A percentile compares a stretch with the other conserved stretches of the same genome.
Evolutionary conservation across 2,329 filamentous ascomycete species (phyloP).

Genomic region (Aspergillus viridinutans): DNA sequence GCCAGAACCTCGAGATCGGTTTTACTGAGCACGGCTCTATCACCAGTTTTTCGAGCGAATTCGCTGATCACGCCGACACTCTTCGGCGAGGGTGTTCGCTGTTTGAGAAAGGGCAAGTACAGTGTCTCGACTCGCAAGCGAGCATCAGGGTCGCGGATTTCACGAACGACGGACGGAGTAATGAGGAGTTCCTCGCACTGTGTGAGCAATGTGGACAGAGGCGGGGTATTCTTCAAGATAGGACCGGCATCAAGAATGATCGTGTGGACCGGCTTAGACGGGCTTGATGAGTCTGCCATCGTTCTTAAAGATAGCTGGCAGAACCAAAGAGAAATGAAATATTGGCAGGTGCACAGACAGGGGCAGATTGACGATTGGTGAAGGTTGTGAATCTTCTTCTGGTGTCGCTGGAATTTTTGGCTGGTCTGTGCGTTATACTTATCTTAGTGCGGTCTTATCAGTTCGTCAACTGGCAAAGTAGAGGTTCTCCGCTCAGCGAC

Average conservation of each 20-base stretch:
- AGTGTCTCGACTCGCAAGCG: constrained; percentile 77
- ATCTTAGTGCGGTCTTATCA: constrained; percentile 30
- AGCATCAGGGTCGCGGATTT: constrained; percentile 82
- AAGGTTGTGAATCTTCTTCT: constrained; percentile 6
- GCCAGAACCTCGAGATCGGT: constrained; percentile 88
- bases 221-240: constrained; percentile 87
- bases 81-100: constrained; percentile 68
- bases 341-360: background rate
- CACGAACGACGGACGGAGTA: constrained; percentile 76
- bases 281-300: constrained; percentile 22
- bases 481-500: no score
- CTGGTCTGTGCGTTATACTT: constrained; percentile 36
- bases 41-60: constrained; percentile 86
- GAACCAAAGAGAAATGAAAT: background rate
- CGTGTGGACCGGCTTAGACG: constrained; percentile 68
- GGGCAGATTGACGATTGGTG: constrained; percentile 1
- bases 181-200: constrained; percentile 76
- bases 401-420: constrained; percentile 24
- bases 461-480: background rate
- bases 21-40: constrained; percentile 79
- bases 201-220: constrained; percentile 73
- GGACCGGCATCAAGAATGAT: constrained; percentile 88
- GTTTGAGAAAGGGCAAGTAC: constrained; percentile 75
- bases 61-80: constrained; percentile 76
- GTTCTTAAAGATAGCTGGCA: background rate